Evolutionary conservation across 1,284 basidiomycete species (phyloP).

Genomic region (Cutaneotrichosporon sp.): DNA sequence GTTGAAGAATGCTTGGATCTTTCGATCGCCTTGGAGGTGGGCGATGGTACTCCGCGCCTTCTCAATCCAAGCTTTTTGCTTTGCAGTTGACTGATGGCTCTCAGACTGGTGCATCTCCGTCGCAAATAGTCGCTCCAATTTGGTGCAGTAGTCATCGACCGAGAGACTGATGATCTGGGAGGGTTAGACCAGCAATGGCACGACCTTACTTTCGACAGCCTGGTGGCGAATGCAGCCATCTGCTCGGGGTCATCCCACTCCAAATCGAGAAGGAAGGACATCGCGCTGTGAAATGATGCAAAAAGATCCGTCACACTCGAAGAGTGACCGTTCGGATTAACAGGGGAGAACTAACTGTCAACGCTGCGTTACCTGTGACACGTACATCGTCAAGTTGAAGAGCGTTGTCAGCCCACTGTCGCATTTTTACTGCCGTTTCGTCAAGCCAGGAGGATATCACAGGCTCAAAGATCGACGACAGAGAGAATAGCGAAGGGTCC

Average conservation of each 20-base stretch:
- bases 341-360: constrained; percentile 65
- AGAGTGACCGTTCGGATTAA: constrained; percentile 77
- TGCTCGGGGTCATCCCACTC: constrained; percentile 90
- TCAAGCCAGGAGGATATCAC: constrained; percentile 85
- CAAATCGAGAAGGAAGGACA: constrained; percentile 79
- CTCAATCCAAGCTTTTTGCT: constrained; percentile 85
- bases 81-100: constrained; percentile 50
- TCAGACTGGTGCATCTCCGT: constrained; percentile 64
- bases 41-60: constrained; percentile 75
- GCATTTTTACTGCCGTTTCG: constrained; percentile 85
- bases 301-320: constrained; percentile 96
- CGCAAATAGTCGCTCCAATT: constrained; percentile 84
- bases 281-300: constrained; percentile 85
- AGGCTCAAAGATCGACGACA: constrained; percentile 74
- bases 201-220: constrained; percentile 67
- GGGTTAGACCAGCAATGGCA: neutral
- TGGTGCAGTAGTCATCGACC: constrained; percentile 84
- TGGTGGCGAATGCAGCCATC: constrained; percentile 83
- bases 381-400: constrained; percentile 78
- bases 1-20: constrained; percentile 63
- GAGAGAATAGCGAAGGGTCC: constrained; percentile 54
- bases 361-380: neutral
- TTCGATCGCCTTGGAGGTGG: constrained; percentile 72
- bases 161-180: constrained; percentile 83
- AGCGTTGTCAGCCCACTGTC: constrained; percentile 88